These are phyloP conservation scores for Calycina herbarum DNA, from an alignment of 2,329 filamentous ascomycete species.

Conservation along the genomic window DNA sequence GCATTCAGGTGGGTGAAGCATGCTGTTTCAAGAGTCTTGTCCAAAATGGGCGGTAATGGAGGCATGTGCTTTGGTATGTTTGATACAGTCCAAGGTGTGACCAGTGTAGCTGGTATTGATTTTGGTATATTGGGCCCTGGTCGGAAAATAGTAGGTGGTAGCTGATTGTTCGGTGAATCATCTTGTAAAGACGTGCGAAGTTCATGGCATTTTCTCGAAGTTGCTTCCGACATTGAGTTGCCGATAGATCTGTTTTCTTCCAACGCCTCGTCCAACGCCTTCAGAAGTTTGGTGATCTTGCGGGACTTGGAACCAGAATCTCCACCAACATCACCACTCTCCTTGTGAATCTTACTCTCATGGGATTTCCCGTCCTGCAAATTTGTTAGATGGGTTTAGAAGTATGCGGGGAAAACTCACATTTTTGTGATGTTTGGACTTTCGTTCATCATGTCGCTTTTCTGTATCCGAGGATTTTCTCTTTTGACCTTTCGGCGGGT, in stretches of 20 bases:
- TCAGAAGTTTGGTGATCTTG: constrained; percentile 30
- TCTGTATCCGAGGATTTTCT: constrained; percentile 20
- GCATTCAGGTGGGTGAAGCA: constrained; percentile 62
- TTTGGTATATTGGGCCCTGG: constrained; percentile 24
- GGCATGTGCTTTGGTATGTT: constrained; percentile 53
- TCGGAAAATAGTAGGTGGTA: constrained; percentile 4
- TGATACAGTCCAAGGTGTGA: constrained; percentile 52
- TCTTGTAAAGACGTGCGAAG: constrained; percentile 25
- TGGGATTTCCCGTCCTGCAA: background rate
- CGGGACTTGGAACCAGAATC: background rate
- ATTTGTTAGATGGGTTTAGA: background rate
- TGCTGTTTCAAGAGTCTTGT: constrained; percentile 58
- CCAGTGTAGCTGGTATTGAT: constrained; percentile 27
- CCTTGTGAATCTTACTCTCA: background rate
- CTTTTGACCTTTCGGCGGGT: constrained; percentile 22
- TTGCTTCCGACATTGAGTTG: constrained; percentile 17
- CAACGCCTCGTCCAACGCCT: constrained; percentile 30
- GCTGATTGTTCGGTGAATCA: constrained; percentile 1
- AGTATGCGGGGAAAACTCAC: background rate
- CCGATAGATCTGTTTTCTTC: constrained; percentile 27
- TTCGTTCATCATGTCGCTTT: constrained; percentile 10
- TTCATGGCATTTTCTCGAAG: constrained; percentile 22
- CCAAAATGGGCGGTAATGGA: constrained; percentile 59
- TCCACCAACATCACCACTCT: background rate
- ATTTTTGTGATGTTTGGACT: constrained; percentile 16